phyloP scores from a whole-genome alignment of 176 grass and related monocot genomes.

The Paspalum notatum region DNA sequence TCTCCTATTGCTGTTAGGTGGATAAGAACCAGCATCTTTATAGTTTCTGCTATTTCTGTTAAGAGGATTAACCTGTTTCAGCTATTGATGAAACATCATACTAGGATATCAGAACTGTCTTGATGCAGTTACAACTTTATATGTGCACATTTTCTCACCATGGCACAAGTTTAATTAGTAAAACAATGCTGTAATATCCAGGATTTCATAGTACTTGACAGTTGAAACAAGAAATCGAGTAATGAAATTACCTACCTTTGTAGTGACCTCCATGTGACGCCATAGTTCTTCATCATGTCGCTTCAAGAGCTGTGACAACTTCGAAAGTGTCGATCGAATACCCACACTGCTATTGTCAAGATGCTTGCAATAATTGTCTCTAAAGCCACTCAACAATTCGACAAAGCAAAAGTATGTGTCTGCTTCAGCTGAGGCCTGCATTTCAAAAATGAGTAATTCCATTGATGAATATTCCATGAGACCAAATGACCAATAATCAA shows the following conservation, averaged over 20 bases:
- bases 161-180: neutral
- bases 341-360: conserved; percentile 86
- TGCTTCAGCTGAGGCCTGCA: conserved; percentile 70
- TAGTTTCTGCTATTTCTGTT: neutral
- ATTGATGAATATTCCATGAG: conserved; percentile 22
- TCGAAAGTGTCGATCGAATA: conserved; percentile 70
- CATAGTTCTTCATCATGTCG: conserved; percentile 93
- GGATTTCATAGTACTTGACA: neutral
- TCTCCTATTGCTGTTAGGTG: neutral
- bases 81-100: conserved; percentile 12
- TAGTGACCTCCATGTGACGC: conserved; percentile 77
- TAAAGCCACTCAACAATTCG: conserved; percentile 72
- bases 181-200: neutral
- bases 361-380: conserved; percentile 88
- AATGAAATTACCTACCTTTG: conserved; percentile 54
- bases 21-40: neutral
- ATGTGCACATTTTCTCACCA: neutral
- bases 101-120: conserved; percentile 14
- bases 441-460: conserved; percentile 13
- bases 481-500: conserved; percentile 26
- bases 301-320: conserved; percentile 86
- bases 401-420: conserved; percentile 91
- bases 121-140: neutral
- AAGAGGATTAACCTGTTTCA: conserved; percentile 14
- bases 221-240: conserved; percentile 10